Evolutionary conservation across 768 basidiomycete species (phyloP), one percentile per base, ranked within the genome.

Genomic region (Phylloporus sp.): DNA sequence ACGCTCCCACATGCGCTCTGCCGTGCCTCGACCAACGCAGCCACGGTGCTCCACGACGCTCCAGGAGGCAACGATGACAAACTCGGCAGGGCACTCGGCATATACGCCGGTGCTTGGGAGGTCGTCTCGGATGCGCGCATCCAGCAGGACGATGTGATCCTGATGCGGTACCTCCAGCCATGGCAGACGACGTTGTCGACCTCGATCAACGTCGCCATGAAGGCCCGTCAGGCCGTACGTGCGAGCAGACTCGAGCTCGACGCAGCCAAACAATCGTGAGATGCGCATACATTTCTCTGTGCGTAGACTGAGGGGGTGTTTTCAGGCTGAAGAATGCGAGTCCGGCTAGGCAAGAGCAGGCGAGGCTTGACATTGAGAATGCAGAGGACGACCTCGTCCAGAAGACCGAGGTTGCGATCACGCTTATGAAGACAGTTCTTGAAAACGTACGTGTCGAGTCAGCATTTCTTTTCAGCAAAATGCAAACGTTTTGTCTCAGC

Each of bases 401-500:
- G 68, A 93, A 92, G 77, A 99, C 97, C 22, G 97, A 99, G 70
- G 88, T 95, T 27, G 95, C 95, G 1, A 97, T 97, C 61, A 90
- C 88, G 3, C 80, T 93, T 39, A 95, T 97, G 94, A 95, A 95
- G 77, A 88, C 91, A n/a, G 95, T 98, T 15, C 79, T 99, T 34
- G 95, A 98, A 62, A 97, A 97, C 71, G 95, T 97, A 57, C 49
- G 88, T 76, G 11, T n/a, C 8, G 0, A 11, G 15, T 13, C 4
- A 20, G 22, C 38, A 8, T 20, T 6, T 26, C 31, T 9, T 42
- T 48, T 8, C 8, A 18, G 2, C 22, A 2, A 20, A 6, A 34
- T 24, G 10, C 27, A 9, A 4, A n/a, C 45, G 41, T 49, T 36
- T 11, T 8, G 15, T 35, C 38, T 22, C 59, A 95, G 93, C 97